Percentiles rank a stretch among this genome's conserved stretches.
phyloP scores from a whole-genome alignment of 2,329 filamentous ascomycete species.

The Microdochium trichocladiopsis region DNA sequence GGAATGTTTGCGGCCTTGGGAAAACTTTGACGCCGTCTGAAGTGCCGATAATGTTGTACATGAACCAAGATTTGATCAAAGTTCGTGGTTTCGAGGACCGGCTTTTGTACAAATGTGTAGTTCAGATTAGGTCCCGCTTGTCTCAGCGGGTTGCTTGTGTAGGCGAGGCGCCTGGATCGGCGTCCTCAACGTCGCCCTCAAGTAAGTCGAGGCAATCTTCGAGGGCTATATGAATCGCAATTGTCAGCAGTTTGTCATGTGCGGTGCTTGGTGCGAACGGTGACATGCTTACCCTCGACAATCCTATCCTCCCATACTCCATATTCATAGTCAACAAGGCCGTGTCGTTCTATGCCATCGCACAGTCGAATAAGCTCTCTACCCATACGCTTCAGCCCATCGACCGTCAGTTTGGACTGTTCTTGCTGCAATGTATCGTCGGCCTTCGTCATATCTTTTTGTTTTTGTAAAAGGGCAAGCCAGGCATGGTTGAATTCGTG shows the following conservation, averaged over 20 bases:
- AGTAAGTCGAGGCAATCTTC: background rate
- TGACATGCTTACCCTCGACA: constrained; percentile 55
- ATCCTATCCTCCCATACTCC: constrained; percentile 95
- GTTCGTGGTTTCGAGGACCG: too few species aligned
- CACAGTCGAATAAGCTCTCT: constrained; percentile 76
- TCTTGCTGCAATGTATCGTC: constrained; percentile 48
- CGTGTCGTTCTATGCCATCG: constrained; percentile 80
- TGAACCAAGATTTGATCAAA: too few species aligned
- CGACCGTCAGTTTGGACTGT: constrained; percentile 59
- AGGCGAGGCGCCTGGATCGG: too few species aligned
- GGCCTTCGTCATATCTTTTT: constrained; percentile 66
- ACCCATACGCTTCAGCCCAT: constrained; percentile 70
- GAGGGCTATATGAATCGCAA: background rate
- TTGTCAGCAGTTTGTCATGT: background rate
- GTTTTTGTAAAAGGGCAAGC: constrained; percentile 75
- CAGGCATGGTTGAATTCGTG: constrained; percentile 91
- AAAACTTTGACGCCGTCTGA: too few species aligned
- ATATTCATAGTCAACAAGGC: constrained; percentile 96
- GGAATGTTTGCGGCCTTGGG: too few species aligned
- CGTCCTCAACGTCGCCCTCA: too few species aligned
- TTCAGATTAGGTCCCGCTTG: too few species aligned
- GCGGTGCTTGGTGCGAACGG: background rate
- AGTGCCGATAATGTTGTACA: too few species aligned
- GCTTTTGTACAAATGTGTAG: too few species aligned
- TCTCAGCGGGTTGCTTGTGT: too few species aligned